Evolutionary conservation across 2,329 filamentous ascomycete genomes (phyloP).

Genomic region (Penicillium capsulatum): DNA sequence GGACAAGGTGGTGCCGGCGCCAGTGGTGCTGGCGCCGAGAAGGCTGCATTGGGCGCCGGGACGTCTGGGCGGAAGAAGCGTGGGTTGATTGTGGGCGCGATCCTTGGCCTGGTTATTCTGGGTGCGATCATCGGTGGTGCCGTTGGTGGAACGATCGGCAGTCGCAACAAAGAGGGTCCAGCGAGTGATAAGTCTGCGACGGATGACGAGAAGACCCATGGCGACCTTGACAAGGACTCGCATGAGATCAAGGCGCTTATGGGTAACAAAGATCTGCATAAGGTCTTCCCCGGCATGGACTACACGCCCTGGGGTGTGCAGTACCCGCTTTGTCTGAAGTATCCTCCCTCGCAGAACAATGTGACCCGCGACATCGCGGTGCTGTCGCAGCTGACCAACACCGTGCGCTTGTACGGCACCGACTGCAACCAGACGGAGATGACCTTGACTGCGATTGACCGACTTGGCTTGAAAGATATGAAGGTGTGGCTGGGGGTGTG

Average conservation of each 20-base stretch:
- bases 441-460: constrained; percentile 76
- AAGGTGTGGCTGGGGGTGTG: constrained; percentile 95
- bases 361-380: constrained; percentile 87
- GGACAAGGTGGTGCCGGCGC: constrained; percentile 11
- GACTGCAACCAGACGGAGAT: constrained; percentile 98
- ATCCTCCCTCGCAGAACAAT: constrained; percentile 87
- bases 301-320: constrained; percentile 91
- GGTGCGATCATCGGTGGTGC: constrained; percentile 70
- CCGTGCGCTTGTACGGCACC: constrained; percentile 83
- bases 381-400: constrained; percentile 83
- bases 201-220: constrained; percentile 59
- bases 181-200: constrained; percentile 50
- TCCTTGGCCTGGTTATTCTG: constrained; percentile 62
- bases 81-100: constrained; percentile 64
- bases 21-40: constrained; percentile 54
- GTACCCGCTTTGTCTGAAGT: constrained; percentile 74
- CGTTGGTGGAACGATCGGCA: constrained; percentile 66
- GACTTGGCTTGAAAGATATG: constrained; percentile 66
- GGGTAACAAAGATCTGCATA: constrained; percentile 77
- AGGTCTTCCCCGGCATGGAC: constrained; percentile 91
- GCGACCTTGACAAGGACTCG: constrained; percentile 70
- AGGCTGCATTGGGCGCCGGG: constrained; percentile 47
- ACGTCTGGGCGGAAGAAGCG: constrained; percentile 61
- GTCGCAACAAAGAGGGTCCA: constrained; percentile 43
- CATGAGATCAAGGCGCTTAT: constrained; percentile 74